phyloP scores from a whole-genome alignment of 2,329 filamentous ascomycete genomes.

The Colletotrichum chrysophilum region DNA sequence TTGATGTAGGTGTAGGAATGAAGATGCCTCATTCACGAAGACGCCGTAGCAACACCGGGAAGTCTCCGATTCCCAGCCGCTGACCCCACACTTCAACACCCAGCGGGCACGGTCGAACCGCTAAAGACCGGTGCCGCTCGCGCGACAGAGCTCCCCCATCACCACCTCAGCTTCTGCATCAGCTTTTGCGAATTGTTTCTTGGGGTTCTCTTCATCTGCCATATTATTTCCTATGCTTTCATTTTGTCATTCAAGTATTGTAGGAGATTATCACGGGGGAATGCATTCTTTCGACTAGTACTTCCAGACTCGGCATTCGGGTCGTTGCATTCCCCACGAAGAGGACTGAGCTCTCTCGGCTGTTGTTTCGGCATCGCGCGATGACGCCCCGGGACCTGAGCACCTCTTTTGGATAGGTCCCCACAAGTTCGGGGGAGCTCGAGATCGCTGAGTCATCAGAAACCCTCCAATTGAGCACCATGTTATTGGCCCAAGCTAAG shows the following conservation, averaged over 20 bases:
- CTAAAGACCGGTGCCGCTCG: neutral
- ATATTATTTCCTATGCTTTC: neutral
- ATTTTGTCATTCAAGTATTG: neutral
- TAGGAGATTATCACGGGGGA: neutral
- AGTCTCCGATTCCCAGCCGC: neutral
- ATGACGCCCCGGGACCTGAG: neutral
- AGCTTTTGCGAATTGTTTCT: neutral
- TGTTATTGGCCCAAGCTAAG: neutral
- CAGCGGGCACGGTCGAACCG: neutral
- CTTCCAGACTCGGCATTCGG: neutral
- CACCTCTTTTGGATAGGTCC: neutral
- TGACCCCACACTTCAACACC: neutral
- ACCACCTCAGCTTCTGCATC: neutral
- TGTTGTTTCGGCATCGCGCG: neutral
- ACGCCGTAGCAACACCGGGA: neutral
- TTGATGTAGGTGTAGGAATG: neutral
- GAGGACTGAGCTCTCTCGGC: neutral
- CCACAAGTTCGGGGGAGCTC: neutral
- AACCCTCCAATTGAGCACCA: neutral
- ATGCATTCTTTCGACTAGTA: neutral
- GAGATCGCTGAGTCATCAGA: constrained; percentile 3
- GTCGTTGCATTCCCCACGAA: neutral
- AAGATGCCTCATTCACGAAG: neutral
- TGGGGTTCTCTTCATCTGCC: neutral
- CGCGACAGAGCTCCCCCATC: neutral